phyloP scores from a whole-genome alignment of 495 filamentous ascomycete genomes.

The Neurospora terricola region DNA sequence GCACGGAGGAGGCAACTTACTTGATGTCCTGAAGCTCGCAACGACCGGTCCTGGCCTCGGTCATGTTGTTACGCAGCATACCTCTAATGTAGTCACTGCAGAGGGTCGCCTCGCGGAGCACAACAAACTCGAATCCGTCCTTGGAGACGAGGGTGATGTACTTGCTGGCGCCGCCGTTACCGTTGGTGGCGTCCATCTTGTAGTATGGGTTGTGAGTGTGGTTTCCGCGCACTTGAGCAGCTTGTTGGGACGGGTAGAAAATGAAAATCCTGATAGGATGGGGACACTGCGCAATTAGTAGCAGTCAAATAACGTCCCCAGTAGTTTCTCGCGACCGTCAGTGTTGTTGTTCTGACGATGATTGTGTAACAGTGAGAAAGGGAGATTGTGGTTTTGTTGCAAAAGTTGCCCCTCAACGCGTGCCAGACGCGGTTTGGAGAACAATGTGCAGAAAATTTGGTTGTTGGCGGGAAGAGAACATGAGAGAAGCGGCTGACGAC shows the following conservation, averaged over 20 bases:
- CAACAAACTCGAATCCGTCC: constrained; percentile 82
- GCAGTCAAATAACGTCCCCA: neutral
- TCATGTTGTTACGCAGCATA: constrained; percentile 80
- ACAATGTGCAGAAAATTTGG: neutral
- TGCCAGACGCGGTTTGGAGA: neutral
- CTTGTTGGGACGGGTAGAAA: neutral
- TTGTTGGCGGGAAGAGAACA: neutral
- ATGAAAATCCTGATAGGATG: neutral
- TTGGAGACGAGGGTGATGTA: constrained; percentile 81
- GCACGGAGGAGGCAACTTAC: constrained; percentile 35
- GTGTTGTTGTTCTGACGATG: neutral
- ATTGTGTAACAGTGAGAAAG: neutral
- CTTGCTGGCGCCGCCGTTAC: constrained; percentile 27
- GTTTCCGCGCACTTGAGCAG: neutral
- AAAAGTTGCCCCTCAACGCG: neutral
- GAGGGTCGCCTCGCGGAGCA: constrained; percentile 66
- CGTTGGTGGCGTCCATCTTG: constrained; percentile 14
- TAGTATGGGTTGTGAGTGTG: neutral
- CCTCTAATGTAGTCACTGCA: constrained; percentile 67
- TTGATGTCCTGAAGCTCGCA: constrained; percentile 63
- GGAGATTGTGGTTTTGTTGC: neutral
- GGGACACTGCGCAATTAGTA: neutral
- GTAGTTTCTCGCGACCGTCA: neutral
- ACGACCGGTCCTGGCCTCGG: constrained; percentile 54
- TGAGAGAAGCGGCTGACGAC: neutral